Evolutionary conservation across 2,329 filamentous ascomycete genomes (phyloP).

Genomic region (Xylariaceae sp.): DNA sequence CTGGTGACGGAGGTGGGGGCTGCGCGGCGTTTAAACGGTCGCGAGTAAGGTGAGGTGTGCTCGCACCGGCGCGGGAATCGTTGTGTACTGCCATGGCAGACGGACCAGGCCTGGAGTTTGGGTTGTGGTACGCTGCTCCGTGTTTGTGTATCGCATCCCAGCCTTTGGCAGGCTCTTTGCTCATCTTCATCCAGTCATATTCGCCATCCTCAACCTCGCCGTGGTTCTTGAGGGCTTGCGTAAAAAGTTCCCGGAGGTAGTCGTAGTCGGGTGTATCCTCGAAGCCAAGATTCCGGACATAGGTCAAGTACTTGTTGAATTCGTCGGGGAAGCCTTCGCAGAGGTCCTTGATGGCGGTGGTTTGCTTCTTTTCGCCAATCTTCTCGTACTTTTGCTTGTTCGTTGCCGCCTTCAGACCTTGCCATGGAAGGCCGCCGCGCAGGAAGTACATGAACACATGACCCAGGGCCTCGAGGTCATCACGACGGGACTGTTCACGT

Average conservation of each 20-base stretch:
- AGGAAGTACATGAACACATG: slow-evolving; percentile 72
- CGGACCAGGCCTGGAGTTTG: slow-evolving; percentile 69
- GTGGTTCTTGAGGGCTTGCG: slow-evolving; percentile 86
- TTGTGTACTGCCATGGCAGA: slow-evolving; percentile 80
- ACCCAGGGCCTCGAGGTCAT: slow-evolving; percentile 84
- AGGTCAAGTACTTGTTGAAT: slow-evolving; percentile 95
- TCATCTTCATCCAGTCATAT: slow-evolving; percentile 99
- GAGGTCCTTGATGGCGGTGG: slow-evolving; percentile 90
- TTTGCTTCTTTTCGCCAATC: slow-evolving; percentile 99
- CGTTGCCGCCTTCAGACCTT: slow-evolving; percentile 64
- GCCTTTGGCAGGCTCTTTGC: slow-evolving; percentile 73
- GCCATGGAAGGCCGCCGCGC: slow-evolving; percentile 63
- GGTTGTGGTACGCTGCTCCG: slow-evolving; percentile 62
- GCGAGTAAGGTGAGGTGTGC: slow-evolving; percentile 64
- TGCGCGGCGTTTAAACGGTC: slow-evolving; percentile 92
- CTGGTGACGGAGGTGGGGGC: slow-evolving; percentile 79
- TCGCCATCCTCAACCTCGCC: slow-evolving; percentile 95
- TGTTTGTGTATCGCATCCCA: slow-evolving; percentile 77
- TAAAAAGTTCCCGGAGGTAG: slow-evolving; percentile 93
- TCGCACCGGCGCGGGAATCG: slow-evolving; percentile 58
- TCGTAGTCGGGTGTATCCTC: slow-evolving; percentile 99
- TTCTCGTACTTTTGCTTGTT: slow-evolving; percentile 99
- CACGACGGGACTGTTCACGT: slow-evolving; percentile 88
- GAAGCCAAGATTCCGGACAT: slow-evolving; percentile 95
- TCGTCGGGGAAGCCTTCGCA: slow-evolving; percentile 95